Conservation (phyloP, 495 filamentous ascomycete genomes). For the Parmelia sp. region DNA sequence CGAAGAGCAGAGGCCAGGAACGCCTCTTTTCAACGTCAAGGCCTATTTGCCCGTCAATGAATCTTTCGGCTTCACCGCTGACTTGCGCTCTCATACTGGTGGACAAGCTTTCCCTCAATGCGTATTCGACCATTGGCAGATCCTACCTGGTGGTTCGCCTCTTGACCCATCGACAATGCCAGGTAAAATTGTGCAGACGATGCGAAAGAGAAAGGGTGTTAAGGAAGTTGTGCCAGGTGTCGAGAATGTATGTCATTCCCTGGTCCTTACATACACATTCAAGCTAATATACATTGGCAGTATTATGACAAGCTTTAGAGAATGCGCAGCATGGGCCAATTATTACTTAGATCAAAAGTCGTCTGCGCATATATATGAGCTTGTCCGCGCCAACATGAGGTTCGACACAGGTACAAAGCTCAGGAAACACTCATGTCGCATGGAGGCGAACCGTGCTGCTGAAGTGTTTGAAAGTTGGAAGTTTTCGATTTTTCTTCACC, state of each 20-base stretch:
- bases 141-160: constrained; percentile 88
- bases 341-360: constrained; percentile 11
- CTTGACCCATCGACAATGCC: constrained; percentile 80
- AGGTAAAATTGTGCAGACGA: constrained; percentile 75
- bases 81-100: constrained; percentile 87
- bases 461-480: constrained; percentile 1
- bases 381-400: constrained; percentile 6
- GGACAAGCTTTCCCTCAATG: constrained; percentile 98
- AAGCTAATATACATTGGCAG: constrained; percentile 55
- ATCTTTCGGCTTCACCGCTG: constrained; percentile 98
- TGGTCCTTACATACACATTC: neutral
- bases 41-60: constrained; percentile 99
- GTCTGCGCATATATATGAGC: constrained; percentile 9
- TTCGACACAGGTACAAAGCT: neutral
- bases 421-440: neutral
- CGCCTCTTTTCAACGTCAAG: constrained; percentile 99
- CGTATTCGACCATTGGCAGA: constrained; percentile 97
- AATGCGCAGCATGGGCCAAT: constrained; percentile 2
- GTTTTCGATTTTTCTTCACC: constrained; percentile 3
- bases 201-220: constrained; percentile 99
- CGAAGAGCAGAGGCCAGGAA: constrained; percentile 96
- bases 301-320: constrained; percentile 98
- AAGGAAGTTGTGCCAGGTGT: constrained; percentile 86
- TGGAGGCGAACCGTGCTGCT: neutral
- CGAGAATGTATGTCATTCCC: constrained; percentile 76